Evolutionary conservation across 164 flowering plant species (phyloP).

Genomic region (Sextonia rubra): DNA sequence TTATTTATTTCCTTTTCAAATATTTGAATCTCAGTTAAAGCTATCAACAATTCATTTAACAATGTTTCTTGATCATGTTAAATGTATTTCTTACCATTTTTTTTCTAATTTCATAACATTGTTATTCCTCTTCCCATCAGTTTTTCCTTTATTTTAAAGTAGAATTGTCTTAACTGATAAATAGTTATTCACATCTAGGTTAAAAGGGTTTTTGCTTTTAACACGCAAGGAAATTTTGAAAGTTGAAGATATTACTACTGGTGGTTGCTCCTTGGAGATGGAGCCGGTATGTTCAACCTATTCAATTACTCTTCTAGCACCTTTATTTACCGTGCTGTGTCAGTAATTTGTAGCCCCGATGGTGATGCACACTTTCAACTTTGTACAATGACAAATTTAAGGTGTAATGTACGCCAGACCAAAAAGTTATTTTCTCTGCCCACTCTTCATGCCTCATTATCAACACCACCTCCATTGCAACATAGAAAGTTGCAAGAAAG

Average conservation of each 20-base stretch:
- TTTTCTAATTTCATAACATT: too few species aligned
- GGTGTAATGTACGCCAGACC: conserved; percentile 88
- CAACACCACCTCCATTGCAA: conserved; percentile 84
- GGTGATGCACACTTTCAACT: conserved; percentile 41
- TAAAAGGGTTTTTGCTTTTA: too few species aligned
- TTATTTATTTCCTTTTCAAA: too few species aligned
- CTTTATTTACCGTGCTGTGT: conserved; percentile 1
- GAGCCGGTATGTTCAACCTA: conserved; percentile 50
- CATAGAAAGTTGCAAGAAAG: conserved; percentile 53
- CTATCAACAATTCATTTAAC: too few species aligned
- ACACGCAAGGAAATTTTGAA: conserved; percentile 93
- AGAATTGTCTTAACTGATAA: too few species aligned
- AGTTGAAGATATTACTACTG: conserved; percentile 88
- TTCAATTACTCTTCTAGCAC: background rate
- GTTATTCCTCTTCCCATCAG: too few species aligned
- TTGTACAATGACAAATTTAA: conserved; percentile 84
- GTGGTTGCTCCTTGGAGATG: conserved; percentile 92
- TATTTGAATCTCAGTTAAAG: too few species aligned
- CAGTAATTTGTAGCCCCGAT: conserved; percentile 13
- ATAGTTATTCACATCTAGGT: too few species aligned
- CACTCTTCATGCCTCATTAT: conserved; percentile 73
- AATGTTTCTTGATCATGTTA: too few species aligned
- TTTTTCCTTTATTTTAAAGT: too few species aligned
- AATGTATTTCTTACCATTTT: too few species aligned
- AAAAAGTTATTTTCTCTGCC: conserved; percentile 84